These are phyloP conservation scores for Syzygium oleosum DNA, from an alignment of 345 rosid genomes.

Conservation along the genomic window DNA sequence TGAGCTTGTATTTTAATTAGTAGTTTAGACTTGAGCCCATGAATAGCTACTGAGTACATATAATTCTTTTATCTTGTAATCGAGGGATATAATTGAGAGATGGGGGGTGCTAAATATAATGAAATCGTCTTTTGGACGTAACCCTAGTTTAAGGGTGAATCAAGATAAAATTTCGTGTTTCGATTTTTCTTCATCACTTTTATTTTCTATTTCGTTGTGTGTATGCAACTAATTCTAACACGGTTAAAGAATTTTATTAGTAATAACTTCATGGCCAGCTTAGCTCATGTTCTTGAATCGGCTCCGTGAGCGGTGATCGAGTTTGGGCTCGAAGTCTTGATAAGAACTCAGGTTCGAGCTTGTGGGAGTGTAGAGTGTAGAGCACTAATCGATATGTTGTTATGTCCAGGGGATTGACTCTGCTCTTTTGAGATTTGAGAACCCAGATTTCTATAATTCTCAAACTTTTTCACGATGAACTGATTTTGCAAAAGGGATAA, in stretches of 20 bases:
- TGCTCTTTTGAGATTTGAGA: background rate
- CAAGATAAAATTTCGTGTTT: too few species aligned
- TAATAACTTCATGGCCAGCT: background rate
- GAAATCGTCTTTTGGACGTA: too few species aligned
- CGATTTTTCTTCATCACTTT: too few species aligned
- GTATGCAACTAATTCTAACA: too few species aligned
- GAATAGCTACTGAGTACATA: too few species aligned
- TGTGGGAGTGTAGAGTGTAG: background rate
- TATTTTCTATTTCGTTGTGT: too few species aligned
- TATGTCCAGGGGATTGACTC: background rate
- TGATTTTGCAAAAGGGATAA: background rate
- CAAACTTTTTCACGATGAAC: background rate
- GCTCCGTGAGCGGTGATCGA: background rate
- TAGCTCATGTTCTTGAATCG: background rate
- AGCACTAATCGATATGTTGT: background rate
- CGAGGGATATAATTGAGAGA: too few species aligned
- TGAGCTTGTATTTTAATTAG: too few species aligned
- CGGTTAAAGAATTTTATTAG: background rate
- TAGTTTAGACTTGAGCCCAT: too few species aligned
- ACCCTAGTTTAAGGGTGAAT: too few species aligned
- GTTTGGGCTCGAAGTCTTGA: background rate
- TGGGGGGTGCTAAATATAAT: too few species aligned
- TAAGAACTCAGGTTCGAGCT: background rate
- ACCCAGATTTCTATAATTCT: background rate
- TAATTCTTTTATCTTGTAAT: too few species aligned